Evolutionary conservation across 2,329 filamentous ascomycete genomes (phyloP), one percentile per base, ranked within the genome.

Genomic region (Alternaria gansuensis): DNA sequence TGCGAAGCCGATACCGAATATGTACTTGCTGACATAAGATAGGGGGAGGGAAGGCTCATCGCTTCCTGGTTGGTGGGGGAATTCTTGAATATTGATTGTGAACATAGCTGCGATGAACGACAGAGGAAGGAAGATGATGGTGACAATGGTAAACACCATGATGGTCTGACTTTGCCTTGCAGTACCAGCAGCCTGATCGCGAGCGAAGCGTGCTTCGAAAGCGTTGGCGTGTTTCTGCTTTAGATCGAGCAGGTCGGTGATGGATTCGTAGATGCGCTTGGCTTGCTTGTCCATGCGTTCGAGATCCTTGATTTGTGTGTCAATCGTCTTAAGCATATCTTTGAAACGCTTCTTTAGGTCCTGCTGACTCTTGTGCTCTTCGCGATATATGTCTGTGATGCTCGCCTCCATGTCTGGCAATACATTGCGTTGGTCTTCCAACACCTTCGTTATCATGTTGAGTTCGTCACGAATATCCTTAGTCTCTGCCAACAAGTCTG

Each of bases 141-240:
- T 87, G 3, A 86, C 84, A 44, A 86, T 82, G 3, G 84, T 87
- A 66, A 87, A 86, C 7, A 86, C 82, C 81, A 86, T 83, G 60
- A 86, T 82, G 0, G 83, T 85, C 55, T 83, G 83, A 13, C 59
- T 82, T 75, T 88, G 81, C 7, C 83, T 80, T 0, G 86, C 84
- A 0, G 87, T 87, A 1, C 84, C 84, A 3, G 84, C 82, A 0
- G 87, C 87, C 71, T 88, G 86, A 49, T 88, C 85, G 17, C 84
- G 79, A 0, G 84, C 82, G 51, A 85, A 88, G 3, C 87, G 83
- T 1, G 87, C 87, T 69, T 90, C 87, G 45, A 88, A 84, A 0
- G 86, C 86, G 74, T 89, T 90, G 63, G 86, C 87, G 57, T 90
- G 87, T 72, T 89, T 89, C 66, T 90, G 87, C 67, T 90, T 90